Base-by-base conservation (phyloP, 441 rosid species). In the Theobroma grandiflorum region DNA sequence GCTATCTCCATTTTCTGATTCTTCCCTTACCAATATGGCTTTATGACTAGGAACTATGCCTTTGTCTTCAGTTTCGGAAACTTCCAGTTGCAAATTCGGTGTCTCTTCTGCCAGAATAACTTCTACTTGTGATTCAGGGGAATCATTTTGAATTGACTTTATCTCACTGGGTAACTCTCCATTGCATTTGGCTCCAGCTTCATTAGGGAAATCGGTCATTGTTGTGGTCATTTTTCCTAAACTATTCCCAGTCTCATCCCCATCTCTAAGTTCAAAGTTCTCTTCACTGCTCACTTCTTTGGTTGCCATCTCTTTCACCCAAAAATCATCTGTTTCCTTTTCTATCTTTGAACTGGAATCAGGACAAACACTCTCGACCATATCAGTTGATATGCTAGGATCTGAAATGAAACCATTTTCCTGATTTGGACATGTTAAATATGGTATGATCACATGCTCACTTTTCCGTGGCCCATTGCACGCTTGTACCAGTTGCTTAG, bases 1-100 rank as follows among this genome's bases (percentile, higher is more conserved):
- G 80, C 14, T 74, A 22, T 69, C 85, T 55, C 47, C 80, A 20
- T 70, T 72, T 74, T 75, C 88, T n/a, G 77, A 42, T 81, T 67
- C 81, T 53, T 77, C 74, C 62, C 47, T 55, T 40, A 20, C 40
- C 80, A 62, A 35, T 62, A 73, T 58, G 4, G 74, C 72, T 58
- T 74, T 79, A 50, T 75, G 81, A 49, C 74, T 47, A 16, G 55
- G 75, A 58, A 73, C 64, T 6, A 68, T 58, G 71, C 53, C 49
- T 20, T 83, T 79, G 6, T 79, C 86, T 78, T 78, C 69, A 52
- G 82, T 4, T 59, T 69, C 37, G 10, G 77, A 65, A 64, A 37
- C 81, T 75, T 80, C 84, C 18, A n/a, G 6, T 55, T 37, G 59
- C 38, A 73, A 63, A 26, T 38, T 38, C 35, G 0, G 35, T 22